phyloP scores from a whole-genome alignment of 2,329 filamentous ascomycete genomes.

The Zymoseptoria tritici region DNA sequence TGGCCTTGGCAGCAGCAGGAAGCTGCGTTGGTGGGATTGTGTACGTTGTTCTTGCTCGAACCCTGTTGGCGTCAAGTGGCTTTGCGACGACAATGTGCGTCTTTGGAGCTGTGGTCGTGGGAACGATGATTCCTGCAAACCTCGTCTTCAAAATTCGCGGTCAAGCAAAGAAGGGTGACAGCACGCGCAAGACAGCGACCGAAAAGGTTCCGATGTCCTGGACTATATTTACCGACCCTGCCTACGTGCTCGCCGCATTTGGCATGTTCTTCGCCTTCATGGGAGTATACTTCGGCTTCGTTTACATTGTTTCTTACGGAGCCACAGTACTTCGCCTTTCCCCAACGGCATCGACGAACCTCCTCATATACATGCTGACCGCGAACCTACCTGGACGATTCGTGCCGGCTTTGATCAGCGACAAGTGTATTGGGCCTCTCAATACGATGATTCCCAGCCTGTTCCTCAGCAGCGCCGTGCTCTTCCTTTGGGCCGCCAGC shows the following conservation, averaged over 20 bases:
- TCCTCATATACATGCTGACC: conserved; percentile 28
- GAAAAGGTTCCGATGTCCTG: neutral
- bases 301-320: conserved; percentile 28
- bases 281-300: conserved; percentile 29
- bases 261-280: conserved; percentile 30
- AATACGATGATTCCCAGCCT: conserved; percentile 31
- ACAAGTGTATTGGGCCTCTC: conserved; percentile 28
- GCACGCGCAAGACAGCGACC: neutral
- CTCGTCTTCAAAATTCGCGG: conserved; percentile 16
- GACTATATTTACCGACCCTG: conserved; percentile 4
- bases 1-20: conserved; percentile 29
- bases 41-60: conserved; percentile 27
- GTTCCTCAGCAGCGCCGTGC: conserved; percentile 43
- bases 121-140: conserved; percentile 21
- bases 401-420: conserved; percentile 26
- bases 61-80: conserved; percentile 25
- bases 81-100: conserved; percentile 28
- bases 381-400: conserved; percentile 28
- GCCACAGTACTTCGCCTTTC: conserved; percentile 22
- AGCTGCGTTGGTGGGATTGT: conserved; percentile 30
- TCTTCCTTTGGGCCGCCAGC: conserved; percentile 44
- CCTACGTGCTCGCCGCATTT: conserved; percentile 20
- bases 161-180: neutral
- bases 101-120: conserved; percentile 14
- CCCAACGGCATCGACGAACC: conserved; percentile 18